These are phyloP conservation scores for Pleurotus sapidus DNA, from an alignment of 768 basidiomycete genomes.

Conservation along the genomic window DNA sequence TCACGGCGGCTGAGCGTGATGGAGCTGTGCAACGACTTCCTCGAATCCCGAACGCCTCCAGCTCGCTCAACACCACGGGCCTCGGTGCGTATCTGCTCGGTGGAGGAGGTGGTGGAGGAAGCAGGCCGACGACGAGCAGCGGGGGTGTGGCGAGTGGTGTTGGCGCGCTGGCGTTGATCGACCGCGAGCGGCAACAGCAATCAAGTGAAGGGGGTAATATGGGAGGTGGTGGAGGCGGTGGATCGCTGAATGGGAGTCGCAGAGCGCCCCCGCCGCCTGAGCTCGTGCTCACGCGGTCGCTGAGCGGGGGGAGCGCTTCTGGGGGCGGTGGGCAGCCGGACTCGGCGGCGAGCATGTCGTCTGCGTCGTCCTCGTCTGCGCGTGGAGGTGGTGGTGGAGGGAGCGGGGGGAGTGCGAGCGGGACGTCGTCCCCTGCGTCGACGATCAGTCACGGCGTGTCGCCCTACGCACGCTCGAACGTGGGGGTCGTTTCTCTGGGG, in stretches of 20 bases:
- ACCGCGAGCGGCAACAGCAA: neutral
- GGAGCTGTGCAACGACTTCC: constrained; percentile 80
- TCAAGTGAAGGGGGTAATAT: neutral
- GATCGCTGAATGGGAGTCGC: constrained; percentile 15
- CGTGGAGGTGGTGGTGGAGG: neutral
- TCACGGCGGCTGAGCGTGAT: constrained; percentile 80
- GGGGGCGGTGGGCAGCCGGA: no score
- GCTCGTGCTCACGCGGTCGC: neutral
- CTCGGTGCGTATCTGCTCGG: neutral
- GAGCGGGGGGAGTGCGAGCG: neutral
- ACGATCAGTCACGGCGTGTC: no score
- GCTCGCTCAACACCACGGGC: constrained; percentile 11
- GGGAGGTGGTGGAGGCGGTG: constrained; percentile 22
- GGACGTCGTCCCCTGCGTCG: neutral
- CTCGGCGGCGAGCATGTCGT: no score
- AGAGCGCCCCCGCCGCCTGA: neutral
- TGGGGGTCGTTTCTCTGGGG: no score
- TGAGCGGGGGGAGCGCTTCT: neutral
- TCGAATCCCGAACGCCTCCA: no score
- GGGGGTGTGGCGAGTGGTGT: constrained; percentile 1
- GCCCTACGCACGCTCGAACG: no score
- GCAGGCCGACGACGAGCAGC: neutral
- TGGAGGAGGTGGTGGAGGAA: constrained; percentile 1
- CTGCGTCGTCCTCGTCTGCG: no score
- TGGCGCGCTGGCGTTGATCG: neutral